Base-by-base conservation (phyloP, 768 basidiomycete species). In the Lentinula detonsa region DNA sequence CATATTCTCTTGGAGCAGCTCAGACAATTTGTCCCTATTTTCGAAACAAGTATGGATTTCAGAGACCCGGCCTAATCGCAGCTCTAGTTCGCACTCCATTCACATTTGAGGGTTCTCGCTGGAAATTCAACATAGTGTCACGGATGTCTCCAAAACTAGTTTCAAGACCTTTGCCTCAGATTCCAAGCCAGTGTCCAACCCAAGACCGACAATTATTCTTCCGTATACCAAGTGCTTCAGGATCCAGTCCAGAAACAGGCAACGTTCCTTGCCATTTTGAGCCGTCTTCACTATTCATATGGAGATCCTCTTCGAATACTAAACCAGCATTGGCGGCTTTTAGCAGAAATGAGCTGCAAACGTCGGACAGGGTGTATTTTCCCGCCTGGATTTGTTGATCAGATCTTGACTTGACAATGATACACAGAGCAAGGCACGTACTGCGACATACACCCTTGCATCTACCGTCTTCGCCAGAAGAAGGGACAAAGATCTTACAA, bases 161-260 rank as follows among this genome's bases (percentile, higher is more conserved):
- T 53, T 53, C 13, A 31, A 53, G n/a, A 7, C 28, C 61, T 50
- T 72, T 23, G 82, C 65, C 23, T 55, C 39, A 11, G 2, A 18
- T 10, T 13, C 23, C 23, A 4, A 23, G 11, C 82, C 84, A 85
- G 39, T 74, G 72, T 23, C 83, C 85, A n/a, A 82, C 69, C 88
- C 87, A 88, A 74, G 80, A 84, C 31, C 81, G 76, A 67, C 85
- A 88, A 67, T 80, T 81, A 11, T 73, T 76, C 68, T 87, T 88
- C 49, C 86, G 76, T 34, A 77, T 63, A 2, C 72, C 72, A 49
- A 88, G 72, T 42, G 77, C 80, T 39, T 78, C 75, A 23, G 60
- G 65, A 65, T 83, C 79, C 11, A 87, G 70, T 4, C 77, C 79
- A 37, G 73, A 70, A 16, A 88, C 81, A 34, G 65, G 57, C 66